Evolutionary conservation across 1,139 yeast genomes (phyloP).

Genomic region (Waltiozyma sp.): DNA sequence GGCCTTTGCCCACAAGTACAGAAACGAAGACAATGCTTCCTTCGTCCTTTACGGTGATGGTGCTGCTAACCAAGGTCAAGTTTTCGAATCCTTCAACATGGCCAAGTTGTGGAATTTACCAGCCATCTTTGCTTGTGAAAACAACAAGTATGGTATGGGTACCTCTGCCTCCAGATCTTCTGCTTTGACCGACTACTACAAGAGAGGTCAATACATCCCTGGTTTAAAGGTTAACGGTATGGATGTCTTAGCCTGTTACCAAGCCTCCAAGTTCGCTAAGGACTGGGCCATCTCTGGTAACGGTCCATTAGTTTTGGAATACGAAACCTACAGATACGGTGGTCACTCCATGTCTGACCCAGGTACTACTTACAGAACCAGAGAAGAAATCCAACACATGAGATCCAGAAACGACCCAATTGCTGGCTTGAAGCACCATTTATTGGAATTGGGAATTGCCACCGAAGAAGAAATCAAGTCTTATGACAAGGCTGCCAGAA

Average conservation of each 20-base stretch:
- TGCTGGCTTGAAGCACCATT: conserved; percentile 84
- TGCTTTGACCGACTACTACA: conserved; percentile 91
- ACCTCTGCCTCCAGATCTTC: conserved; percentile 95
- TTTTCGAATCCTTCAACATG: conserved; percentile 95
- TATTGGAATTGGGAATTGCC: conserved; percentile 75
- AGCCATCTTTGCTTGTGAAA: conserved; percentile 90
- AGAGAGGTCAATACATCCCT: conserved; percentile 99
- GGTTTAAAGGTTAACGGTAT: conserved; percentile 97
- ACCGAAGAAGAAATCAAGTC: conserved; percentile 90
- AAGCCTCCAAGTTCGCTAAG: conserved; percentile 93
- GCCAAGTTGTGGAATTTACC: conserved; percentile 98
- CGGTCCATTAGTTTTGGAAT: conserved; percentile 93
- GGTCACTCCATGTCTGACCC: conserved; percentile 99
- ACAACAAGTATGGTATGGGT: conserved; percentile 99
- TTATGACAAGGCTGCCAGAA: conserved; percentile 92
- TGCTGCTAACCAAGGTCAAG: conserved; percentile 99
- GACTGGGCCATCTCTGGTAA: conserved; percentile 91
- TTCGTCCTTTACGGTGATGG: conserved; percentile 96
- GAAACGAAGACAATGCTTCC: conserved; percentile 68
- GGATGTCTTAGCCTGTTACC: conserved; percentile 93
- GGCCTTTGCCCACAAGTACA: conserved; percentile 94
- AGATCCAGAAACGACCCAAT: conserved; percentile 97
- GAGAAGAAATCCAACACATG: conserved; percentile 99
- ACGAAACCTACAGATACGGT: conserved; percentile 98
- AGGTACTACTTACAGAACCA: conserved; percentile 98